Evolutionary conservation across 2,329 filamentous ascomycete species (phyloP).

Genomic region (Pleoardoris graminearum): DNA sequence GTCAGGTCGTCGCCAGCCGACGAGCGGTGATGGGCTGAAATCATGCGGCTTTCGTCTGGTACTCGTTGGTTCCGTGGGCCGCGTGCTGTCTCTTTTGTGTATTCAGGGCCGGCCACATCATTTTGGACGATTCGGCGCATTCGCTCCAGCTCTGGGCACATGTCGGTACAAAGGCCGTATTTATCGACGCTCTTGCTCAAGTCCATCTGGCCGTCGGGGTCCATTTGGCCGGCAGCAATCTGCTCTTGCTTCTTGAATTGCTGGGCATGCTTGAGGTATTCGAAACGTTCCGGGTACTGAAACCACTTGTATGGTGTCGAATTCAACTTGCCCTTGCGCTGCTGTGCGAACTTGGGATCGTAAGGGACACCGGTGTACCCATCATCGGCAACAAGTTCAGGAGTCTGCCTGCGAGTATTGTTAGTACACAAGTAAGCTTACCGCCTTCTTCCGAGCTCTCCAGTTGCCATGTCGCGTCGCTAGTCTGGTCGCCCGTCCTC

Average conservation of each 20-base stretch:
- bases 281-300: slow-evolving; percentile 29
- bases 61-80: slow-evolving; percentile 36
- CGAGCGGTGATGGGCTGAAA: slow-evolving; percentile 66
- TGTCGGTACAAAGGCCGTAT: slow-evolving; percentile 63
- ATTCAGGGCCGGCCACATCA: slow-evolving; percentile 64
- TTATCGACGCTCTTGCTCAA: slow-evolving; percentile 64
- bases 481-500: not conserved
- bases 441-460: not conserved
- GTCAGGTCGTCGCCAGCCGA: slow-evolving; percentile 66
- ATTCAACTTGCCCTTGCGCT: slow-evolving; percentile 13
- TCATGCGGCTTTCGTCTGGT: slow-evolving; percentile 60
- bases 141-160: slow-evolving; percentile 67
- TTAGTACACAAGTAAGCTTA: slow-evolving; percentile 1
- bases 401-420: not conserved
- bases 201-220: slow-evolving; percentile 62
- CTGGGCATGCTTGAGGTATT: slow-evolving; percentile 22
- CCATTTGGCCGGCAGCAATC: slow-evolving; percentile 35
- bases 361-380: not conserved
- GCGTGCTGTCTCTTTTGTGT: slow-evolving; percentile 45
- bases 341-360: slow-evolving; percentile 1
- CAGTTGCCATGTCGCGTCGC: not conserved
- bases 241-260: slow-evolving; percentile 55
- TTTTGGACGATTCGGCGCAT: slow-evolving; percentile 64
- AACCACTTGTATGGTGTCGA: slow-evolving; percentile 28
- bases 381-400: not conserved